Evolutionary conservation across 192 early-diverging fungal genomes (phyloP).

Genomic region (Coemansia erecta): DNA sequence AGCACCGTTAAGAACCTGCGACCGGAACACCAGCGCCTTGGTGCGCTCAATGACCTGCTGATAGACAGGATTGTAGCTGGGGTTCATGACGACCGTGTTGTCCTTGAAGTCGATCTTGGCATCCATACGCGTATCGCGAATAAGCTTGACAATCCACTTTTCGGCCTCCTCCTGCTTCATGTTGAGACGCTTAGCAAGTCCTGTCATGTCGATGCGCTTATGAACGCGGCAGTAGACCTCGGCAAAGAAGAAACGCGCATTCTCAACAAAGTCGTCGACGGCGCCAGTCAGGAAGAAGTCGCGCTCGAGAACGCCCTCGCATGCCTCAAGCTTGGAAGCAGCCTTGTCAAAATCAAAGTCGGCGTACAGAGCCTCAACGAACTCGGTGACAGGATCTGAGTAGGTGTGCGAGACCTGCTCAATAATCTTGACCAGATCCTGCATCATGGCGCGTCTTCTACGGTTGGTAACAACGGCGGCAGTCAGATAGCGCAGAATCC

Average conservation of each 20-base stretch:
- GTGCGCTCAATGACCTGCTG: conserved; percentile 97
- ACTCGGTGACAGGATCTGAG: conserved; percentile 91
- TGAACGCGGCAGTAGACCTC: conserved; percentile 98
- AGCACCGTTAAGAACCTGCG: conserved; percentile 80
- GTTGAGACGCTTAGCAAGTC: conserved; percentile 78
- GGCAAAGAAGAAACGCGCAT: conserved; percentile 89
- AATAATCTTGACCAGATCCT: conserved; percentile 87
- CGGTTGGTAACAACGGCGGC: conserved; percentile 91
- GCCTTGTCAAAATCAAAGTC: conserved; percentile 95
- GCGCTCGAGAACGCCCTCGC: conserved; percentile 79
- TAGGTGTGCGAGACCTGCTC: conserved; percentile 84
- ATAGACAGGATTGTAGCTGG: conserved; percentile 80
- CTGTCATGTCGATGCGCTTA: conserved; percentile 91
- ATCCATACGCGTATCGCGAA: conserved; percentile 92
- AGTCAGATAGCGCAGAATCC: conserved; percentile 94
- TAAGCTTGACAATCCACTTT: conserved; percentile 97
- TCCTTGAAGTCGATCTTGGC: conserved; percentile 96
- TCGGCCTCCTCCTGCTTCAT: conserved; percentile 88
- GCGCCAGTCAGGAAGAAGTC: conserved; percentile 91
- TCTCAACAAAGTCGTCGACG: conserved; percentile 93
- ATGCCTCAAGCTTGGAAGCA: conserved; percentile 81
- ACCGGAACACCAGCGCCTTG: conserved; percentile 85
- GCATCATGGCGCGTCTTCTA: conserved; percentile 77
- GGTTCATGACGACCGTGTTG: conserved; percentile 94
- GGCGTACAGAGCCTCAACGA: conserved; percentile 88